Conservation (phyloP, 139 green algal species). For the Mychonastes homosphaera region DNA sequence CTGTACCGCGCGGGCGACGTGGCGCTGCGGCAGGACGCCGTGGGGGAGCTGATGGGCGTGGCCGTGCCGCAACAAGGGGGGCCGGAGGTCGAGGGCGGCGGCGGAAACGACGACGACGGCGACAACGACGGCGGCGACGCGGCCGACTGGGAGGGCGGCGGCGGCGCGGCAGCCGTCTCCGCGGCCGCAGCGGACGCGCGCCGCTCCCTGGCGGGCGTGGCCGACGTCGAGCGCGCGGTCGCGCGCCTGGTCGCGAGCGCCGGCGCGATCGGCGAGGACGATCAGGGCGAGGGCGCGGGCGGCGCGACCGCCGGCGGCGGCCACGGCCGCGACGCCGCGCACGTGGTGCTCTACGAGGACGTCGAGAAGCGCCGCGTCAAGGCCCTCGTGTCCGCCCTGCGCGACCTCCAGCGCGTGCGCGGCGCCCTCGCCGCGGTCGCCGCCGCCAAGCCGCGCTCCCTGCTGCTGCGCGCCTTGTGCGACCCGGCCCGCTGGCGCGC, state of each 20-base stretch:
- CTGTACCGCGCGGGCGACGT: slow-evolving; percentile 62
- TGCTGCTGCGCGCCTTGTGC: not conserved
- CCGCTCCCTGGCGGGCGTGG: slow-evolving; percentile 39
- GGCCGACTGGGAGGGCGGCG: no score
- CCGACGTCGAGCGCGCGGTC: slow-evolving; percentile 82
- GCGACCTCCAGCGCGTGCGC: slow-evolving; percentile 38
- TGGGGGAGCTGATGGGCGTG: slow-evolving; percentile 49
- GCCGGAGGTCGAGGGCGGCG: no score
- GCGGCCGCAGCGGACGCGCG: slow-evolving; percentile 47
- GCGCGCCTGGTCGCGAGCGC: slow-evolving; percentile 57
- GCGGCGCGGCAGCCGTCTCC: no score
- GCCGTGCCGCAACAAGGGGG: no score
- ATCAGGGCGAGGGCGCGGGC: slow-evolving; percentile 13
- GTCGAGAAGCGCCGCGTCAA: slow-evolving; percentile 31
- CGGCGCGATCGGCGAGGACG: no score
- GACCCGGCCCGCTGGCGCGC: no score
- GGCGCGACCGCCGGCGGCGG: slow-evolving; percentile 12
- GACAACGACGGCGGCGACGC: no score
- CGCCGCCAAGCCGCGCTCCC: not conserved
- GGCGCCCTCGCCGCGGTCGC: slow-evolving; percentile 17
- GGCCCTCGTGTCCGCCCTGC: slow-evolving; percentile 50
- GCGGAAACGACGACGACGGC: no score
- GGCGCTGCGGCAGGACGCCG: slow-evolving; percentile 54
- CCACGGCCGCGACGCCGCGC: slow-evolving; percentile 50
- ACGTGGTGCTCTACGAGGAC: slow-evolving; percentile 96